Conservation (phyloP, 1,139 yeast species). For the Casaregolazyma suthepensis region DNA sequence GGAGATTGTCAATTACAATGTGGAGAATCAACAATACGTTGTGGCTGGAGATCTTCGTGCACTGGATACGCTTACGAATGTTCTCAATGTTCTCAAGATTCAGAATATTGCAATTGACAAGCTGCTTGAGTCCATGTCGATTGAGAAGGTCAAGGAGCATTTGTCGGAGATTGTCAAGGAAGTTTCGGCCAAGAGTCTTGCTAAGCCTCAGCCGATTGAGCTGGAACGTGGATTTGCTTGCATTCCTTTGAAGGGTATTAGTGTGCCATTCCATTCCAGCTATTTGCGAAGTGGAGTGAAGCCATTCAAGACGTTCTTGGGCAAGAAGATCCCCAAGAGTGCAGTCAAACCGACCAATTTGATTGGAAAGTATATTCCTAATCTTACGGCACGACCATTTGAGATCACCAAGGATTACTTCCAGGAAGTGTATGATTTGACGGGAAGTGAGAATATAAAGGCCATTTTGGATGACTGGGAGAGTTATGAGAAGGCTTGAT, state of each 20-base stretch:
- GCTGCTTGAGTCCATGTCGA: constrained; percentile 70
- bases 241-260: constrained; percentile 95
- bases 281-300: constrained; percentile 97
- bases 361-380: constrained; percentile 94
- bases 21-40: constrained; percentile 96
- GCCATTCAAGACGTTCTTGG: constrained; percentile 96
- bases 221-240: constrained; percentile 97
- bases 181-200: constrained; percentile 70
- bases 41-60: constrained; percentile 98
- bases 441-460: constrained; percentile 88
- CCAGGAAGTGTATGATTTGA: constrained; percentile 87
- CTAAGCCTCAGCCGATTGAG: constrained; percentile 94
- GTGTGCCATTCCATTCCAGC: constrained; percentile 98
- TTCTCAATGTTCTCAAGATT: constrained; percentile 82
- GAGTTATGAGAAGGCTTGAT: constrained; percentile 42
- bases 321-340: constrained; percentile 90
- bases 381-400: constrained; percentile 97
- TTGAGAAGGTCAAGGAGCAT: constrained; percentile 85
- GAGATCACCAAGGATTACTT: constrained; percentile 93
- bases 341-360: constrained; percentile 93
- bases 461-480: constrained; percentile 94
- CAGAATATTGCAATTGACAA: constrained; percentile 92
- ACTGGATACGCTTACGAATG: constrained; percentile 87
- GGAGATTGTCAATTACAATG: constrained; percentile 97
- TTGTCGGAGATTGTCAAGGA: constrained; percentile 81